These are phyloP conservation scores for Arthroderma sp. DNA, from an alignment of 2,329 filamentous ascomycete species.

Conservation along the genomic window DNA sequence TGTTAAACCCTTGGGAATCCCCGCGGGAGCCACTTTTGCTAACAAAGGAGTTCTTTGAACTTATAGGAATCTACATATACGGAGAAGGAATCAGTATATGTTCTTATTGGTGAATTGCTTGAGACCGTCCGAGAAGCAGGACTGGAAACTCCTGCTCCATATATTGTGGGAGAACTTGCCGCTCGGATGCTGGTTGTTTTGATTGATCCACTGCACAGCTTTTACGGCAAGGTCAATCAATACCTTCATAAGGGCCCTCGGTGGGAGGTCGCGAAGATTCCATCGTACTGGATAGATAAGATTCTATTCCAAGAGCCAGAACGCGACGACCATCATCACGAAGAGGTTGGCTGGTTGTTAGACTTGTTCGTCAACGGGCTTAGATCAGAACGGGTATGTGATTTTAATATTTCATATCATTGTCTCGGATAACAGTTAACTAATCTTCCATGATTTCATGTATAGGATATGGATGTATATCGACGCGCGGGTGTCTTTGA, in stretches of 20 bases:
- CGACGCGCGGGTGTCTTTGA: constrained; percentile 56
- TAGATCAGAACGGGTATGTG: constrained; percentile 39
- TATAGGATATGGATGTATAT: constrained; percentile 35
- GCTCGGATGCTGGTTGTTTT: constrained; percentile 56
- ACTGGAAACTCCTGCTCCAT: constrained; percentile 50
- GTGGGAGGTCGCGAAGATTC: constrained; percentile 51
- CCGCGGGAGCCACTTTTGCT: background rate
- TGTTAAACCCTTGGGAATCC: constrained; percentile 4
- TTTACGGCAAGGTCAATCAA: constrained; percentile 76
- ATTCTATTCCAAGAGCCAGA: constrained; percentile 62
- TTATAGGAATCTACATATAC: constrained; percentile 53
- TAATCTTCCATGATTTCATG: background rate
- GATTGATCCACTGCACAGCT: constrained; percentile 60
- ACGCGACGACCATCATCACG: constrained; percentile 58
- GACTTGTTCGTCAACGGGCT: constrained; percentile 55
- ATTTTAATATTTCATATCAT: background rate
- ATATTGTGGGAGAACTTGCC: constrained; percentile 63
- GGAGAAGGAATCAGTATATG: constrained; percentile 64
- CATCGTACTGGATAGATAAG: constrained; percentile 50
- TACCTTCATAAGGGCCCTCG: constrained; percentile 66
- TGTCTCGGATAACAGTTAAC: too few species aligned
- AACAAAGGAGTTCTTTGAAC: background rate
- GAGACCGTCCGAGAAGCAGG: constrained; percentile 54
- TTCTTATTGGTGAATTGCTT: constrained; percentile 64
- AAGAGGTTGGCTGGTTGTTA: constrained; percentile 63